phyloP scores from a whole-genome alignment of 2,329 filamentous ascomycete species.

The Macrophomina tecta region DNA sequence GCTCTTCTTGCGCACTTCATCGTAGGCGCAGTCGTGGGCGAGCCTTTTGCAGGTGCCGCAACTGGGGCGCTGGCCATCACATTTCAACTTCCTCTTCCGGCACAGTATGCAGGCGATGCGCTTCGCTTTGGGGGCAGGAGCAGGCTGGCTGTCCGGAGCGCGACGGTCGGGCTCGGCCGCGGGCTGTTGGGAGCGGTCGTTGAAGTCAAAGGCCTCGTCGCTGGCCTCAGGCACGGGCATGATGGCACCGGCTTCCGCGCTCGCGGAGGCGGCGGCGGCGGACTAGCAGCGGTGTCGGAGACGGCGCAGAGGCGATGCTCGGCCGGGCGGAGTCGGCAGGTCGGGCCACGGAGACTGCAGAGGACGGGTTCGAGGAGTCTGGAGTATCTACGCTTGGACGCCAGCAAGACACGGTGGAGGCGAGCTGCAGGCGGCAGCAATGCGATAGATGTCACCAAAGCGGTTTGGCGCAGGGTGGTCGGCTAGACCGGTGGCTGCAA shows the following conservation, averaged over 20 bases:
- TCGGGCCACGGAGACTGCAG: neutral
- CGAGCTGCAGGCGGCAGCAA: conserved; percentile 9
- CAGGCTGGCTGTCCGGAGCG: conserved; percentile 54
- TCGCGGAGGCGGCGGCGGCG: conserved; percentile 1
- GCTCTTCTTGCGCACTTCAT: conserved; percentile 92
- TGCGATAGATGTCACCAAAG: conserved; percentile 12
- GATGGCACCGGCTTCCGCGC: conserved; percentile 8
- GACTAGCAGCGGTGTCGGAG: too few species aligned
- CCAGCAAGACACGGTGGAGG: neutral
- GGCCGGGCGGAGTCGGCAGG: neutral
- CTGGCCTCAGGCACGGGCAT: conserved; percentile 10
- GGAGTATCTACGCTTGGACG: neutral
- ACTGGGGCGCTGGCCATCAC: conserved; percentile 82
- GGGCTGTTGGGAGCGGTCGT: conserved; percentile 59
- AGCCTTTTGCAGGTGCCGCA: conserved; percentile 89
- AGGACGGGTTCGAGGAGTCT: neutral
- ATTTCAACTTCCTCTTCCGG: conserved; percentile 88
- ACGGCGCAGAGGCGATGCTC: neutral
- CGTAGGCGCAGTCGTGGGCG: conserved; percentile 86
- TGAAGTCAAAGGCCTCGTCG: conserved; percentile 49
- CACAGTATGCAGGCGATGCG: conserved; percentile 94
- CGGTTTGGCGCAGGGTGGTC: conserved; percentile 15
- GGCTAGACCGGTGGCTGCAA: neutral
- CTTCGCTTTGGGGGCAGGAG: conserved; percentile 68
- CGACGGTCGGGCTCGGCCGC: conserved; percentile 44